Evolutionary conservation across 1,284 basidiomycete species (phyloP), one percentile per base, ranked within the genome.

Genomic region (Ustilago bromivora): DNA sequence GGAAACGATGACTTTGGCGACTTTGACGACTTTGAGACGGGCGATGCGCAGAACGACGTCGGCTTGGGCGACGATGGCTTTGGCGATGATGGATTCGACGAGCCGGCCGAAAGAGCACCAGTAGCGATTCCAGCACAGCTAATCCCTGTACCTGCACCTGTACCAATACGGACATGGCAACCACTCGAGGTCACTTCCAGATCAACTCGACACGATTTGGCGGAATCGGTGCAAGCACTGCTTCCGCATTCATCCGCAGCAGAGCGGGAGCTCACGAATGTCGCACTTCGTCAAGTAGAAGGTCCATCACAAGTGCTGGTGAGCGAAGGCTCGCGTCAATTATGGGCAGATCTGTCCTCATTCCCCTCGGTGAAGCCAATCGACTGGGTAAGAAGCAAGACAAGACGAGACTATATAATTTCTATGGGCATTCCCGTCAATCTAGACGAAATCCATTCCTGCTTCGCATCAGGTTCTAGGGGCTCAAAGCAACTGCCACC

Each of bases 341-440:
- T 75, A 5, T 70, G 66, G 71, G 52, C 56, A n/a, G 68, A 70
- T 36, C 59, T 72, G 3, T 67, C 66, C 0, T 57, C 64, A 4
- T 57, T 77, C 17, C 80, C 82, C 1, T 59, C 74, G 1, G 67
- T 79, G 35, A 57, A 59, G 51, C 83, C 84, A 5, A 71, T 84
- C 19, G 77, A 83, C 52, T 85, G 82, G 82, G 78, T 76, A 56
- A 74, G 83, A 1, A 83, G 82, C 54, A 67, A 61, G 10, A 84
- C 83, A 12, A 71, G 84, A 12, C 77, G 84, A 5, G 77, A 80
- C 41, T 77, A 79, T 23, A 78, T 84, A 57, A 85, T 85, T 12
- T 73, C 83, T 34, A 76, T 85, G 61, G 84, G 84, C 19, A 77
- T 85, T 15, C 84, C 84, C 0, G 79, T 85, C 59, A 84, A 85